A percentile compares a stretch with the other conserved stretches of the same genome.
These are phyloP conservation scores for Viridothelium virens DNA, from an alignment of 495 filamentous ascomycete genomes.

Conservation along the genomic window DNA sequence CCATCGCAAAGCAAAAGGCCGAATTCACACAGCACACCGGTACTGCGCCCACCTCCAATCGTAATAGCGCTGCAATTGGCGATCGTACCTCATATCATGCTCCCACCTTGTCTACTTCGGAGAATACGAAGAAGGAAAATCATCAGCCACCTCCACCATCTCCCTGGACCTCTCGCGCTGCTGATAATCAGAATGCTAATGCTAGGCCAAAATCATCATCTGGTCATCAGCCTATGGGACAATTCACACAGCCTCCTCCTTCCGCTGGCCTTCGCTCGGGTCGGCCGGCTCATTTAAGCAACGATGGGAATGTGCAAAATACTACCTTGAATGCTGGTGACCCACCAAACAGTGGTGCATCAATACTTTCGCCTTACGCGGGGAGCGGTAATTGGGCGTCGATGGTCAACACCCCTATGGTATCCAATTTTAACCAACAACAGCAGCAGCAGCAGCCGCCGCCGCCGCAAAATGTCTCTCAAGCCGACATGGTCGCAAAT, in stretches of 20 bases:
- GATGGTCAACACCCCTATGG: slow-evolving; percentile 97
- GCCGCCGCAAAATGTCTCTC: slow-evolving; percentile 46
- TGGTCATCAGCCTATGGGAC: slow-evolving; percentile 88
- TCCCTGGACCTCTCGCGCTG: slow-evolving; percentile 33
- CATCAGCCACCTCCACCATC: slow-evolving; percentile 58
- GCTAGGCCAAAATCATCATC: slow-evolving; percentile 85
- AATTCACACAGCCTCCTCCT: slow-evolving; percentile 79
- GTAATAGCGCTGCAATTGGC: slow-evolving; percentile 81
- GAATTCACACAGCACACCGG: slow-evolving; percentile 94
- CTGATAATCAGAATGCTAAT: slow-evolving; percentile 47
- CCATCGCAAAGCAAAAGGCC: slow-evolving; percentile 94
- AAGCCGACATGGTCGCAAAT: slow-evolving; percentile 97
- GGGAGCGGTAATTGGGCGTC: slow-evolving; percentile 93
- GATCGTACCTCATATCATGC: slow-evolving; percentile 71
- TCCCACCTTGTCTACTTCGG: slow-evolving; percentile 66
- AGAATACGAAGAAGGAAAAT: slow-evolving; percentile 32
- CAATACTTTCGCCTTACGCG: slow-evolving; percentile 82
- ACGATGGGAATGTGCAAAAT: slow-evolving; percentile 66
- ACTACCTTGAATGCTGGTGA: slow-evolving; percentile 72
- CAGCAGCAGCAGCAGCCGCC: slow-evolving; percentile 41
- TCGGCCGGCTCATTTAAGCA: slow-evolving; percentile 55
- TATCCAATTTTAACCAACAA: slow-evolving; percentile 63
- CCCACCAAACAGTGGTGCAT: slow-evolving; percentile 55
- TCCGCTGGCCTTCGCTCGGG: slow-evolving; percentile 78
- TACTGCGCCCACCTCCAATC: slow-evolving; percentile 79